A percentile compares a stretch with the other conserved stretches of the same genome.
These are phyloP conservation scores for Phlyctochytrium arcticum DNA, from an alignment of 192 early-diverging fungal genomes.

Conservation along the genomic window DNA sequence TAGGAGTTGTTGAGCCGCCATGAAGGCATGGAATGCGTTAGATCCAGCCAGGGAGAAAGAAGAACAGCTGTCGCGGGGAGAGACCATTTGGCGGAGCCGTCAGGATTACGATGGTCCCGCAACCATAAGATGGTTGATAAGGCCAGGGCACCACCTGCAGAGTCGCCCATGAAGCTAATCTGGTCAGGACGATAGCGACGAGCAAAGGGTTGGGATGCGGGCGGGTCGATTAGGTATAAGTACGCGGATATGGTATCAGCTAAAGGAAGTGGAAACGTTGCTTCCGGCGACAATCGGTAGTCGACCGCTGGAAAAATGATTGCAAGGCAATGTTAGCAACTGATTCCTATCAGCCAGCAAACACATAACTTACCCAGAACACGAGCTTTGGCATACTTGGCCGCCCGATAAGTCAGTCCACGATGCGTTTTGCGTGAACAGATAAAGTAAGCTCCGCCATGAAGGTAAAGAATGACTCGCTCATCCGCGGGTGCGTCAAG, in stretches of 20 bases:
- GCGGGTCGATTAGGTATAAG: constrained; percentile 54
- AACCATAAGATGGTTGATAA: constrained; percentile 41
- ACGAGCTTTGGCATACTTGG: constrained; percentile 42
- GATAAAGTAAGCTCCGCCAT: constrained; percentile 58
- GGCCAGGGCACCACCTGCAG: constrained; percentile 49
- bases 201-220: constrained; percentile 21
- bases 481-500: constrained; percentile 21
- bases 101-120: constrained; percentile 17
- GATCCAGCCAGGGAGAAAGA: constrained; percentile 66
- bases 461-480: constrained; percentile 65
- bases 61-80: constrained; percentile 52
- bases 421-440: constrained; percentile 35
- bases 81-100: not conserved
- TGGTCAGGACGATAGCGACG: constrained; percentile 29
- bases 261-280: constrained; percentile 76
- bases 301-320: constrained; percentile 46
- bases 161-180: constrained; percentile 47
- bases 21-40: constrained; percentile 48
- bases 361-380: constrained; percentile 35
- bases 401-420: constrained; percentile 35
- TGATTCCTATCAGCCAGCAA: not conserved
- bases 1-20: constrained; percentile 30
- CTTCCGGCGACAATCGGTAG: constrained; percentile 79
- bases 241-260: constrained; percentile 79
- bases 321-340: not conserved